Evolutionary conservation across 2,329 filamentous ascomycete genomes (phyloP).

Genomic region (Orbilia brochopaga): DNA sequence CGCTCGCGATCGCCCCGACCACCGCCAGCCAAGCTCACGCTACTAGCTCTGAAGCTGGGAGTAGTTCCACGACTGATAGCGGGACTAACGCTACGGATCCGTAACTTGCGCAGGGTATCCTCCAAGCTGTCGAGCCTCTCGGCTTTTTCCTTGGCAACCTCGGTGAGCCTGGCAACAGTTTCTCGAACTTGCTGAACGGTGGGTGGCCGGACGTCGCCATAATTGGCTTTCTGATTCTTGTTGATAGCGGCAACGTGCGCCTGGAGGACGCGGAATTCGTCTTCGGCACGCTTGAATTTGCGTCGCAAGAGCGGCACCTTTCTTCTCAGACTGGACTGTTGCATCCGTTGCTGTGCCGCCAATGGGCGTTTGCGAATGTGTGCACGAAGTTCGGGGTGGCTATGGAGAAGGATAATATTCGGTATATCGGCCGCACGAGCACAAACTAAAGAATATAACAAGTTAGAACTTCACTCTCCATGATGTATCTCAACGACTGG

Average conservation of each 20-base stretch:
- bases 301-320: slow-evolving; percentile 43
- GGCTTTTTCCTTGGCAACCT: slow-evolving; percentile 41
- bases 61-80: slow-evolving; percentile 48
- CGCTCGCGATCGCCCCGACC: slow-evolving; percentile 25
- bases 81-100: slow-evolving; percentile 41
- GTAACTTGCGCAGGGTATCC: slow-evolving; percentile 41
- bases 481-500: not conserved
- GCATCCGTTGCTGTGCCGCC: slow-evolving; percentile 45
- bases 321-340: slow-evolving; percentile 33
- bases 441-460: slow-evolving; percentile 13
- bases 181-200: slow-evolving; percentile 46
- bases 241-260: slow-evolving; percentile 39
- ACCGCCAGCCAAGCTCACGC: slow-evolving; percentile 23
- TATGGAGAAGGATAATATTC: slow-evolving; percentile 42
- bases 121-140: slow-evolving; percentile 40
- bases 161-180: slow-evolving; percentile 38
- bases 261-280: slow-evolving; percentile 39
- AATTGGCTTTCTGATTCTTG: slow-evolving; percentile 40
- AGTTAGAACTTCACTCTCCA: not conserved
- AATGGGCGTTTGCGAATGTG: slow-evolving; percentile 36
- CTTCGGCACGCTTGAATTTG: slow-evolving; percentile 36
- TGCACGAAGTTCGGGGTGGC: slow-evolving; percentile 37
- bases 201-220: slow-evolving; percentile 42
- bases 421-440: slow-evolving; percentile 43
- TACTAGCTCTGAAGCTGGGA: slow-evolving; percentile 44